Percentiles rank a stretch among this genome's conserved stretches.
Evolutionary conservation across 1,284 basidiomycete species (phyloP).

Genomic region (Rhodotorula sp.): DNA sequence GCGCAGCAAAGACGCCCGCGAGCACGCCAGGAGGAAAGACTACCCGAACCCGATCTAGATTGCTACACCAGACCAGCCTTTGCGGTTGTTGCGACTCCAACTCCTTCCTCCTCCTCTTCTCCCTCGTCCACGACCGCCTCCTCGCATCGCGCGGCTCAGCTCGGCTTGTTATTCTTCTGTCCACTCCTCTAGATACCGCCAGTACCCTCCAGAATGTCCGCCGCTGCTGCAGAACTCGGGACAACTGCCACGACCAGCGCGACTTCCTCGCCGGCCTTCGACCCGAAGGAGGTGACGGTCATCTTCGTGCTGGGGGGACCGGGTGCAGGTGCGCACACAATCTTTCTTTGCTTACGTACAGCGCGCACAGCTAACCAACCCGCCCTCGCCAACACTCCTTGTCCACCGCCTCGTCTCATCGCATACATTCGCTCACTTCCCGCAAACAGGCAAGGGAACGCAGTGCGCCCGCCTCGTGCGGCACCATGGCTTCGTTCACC

Average conservation of each 20-base stretch:
- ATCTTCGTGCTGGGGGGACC: constrained; percentile 97
- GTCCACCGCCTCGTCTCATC: not conserved
- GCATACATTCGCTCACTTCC: not conserved
- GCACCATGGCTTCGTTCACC: constrained; percentile 87
- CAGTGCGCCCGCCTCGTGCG: constrained; percentile 86
- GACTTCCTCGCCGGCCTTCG: constrained; percentile 10
- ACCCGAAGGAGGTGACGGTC: constrained; percentile 65
- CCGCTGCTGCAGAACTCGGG: not conserved
- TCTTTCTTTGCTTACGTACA: too few relatives aligned
- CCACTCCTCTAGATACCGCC: not conserved
- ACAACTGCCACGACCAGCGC: not conserved
- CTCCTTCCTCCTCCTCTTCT: not conserved
- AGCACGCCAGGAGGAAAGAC: constrained; percentile 7
- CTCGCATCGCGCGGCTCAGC: not conserved
- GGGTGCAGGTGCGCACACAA: constrained; percentile 67
- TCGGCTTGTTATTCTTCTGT: not conserved
- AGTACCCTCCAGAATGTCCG: not conserved
- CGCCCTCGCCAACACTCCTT: not conserved
- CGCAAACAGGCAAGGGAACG: constrained; percentile 81
- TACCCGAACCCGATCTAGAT: constrained; percentile 24
- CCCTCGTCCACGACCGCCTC: not conserved
- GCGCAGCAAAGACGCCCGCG: constrained; percentile 11
- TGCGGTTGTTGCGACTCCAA: not conserved
- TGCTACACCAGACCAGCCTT: not conserved
- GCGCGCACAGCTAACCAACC: not conserved